phyloP scores from a whole-genome alignment of 768 basidiomycete genomes.

The Lentinula sp. region DNA sequence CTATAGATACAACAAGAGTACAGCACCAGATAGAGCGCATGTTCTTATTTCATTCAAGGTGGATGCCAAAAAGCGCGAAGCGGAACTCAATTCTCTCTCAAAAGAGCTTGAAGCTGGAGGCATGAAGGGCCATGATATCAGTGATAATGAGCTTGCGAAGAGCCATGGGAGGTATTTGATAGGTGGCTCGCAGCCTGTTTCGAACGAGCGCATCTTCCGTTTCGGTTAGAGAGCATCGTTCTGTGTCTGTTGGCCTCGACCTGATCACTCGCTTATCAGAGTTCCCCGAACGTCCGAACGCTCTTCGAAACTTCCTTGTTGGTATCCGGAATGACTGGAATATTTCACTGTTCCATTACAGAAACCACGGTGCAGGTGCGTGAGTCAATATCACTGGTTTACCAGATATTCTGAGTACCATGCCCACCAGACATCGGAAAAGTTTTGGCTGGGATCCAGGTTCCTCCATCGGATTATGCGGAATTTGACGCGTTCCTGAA shows the following conservation, averaged over 20 bases:
- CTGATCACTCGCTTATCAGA: conserved; percentile 38
- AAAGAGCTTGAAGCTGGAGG: conserved; percentile 52
- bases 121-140: conserved; percentile 86
- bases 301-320: conserved; percentile 83
- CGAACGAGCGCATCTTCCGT: conserved; percentile 84
- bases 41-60: conserved; percentile 91
- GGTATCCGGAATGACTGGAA: conserved; percentile 86
- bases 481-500: conserved; percentile 73
- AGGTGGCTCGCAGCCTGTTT: conserved; percentile 73
- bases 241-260: not conserved
- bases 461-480: conserved; percentile 59
- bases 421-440: conserved; percentile 71
- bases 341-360: conserved; percentile 94
- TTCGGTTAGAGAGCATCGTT: conserved; percentile 61
- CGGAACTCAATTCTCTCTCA: conserved; percentile 64
- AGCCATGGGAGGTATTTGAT: conserved; percentile 93
- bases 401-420: not conserved
- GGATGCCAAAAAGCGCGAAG: conserved; percentile 47
- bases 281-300: conserved; percentile 93
- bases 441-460: conserved; percentile 91
- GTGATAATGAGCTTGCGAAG: conserved; percentile 94
- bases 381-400: conserved; percentile 7
- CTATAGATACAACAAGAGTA: conserved; percentile 74
- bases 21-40: conserved; percentile 63
- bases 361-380: conserved; percentile 94